Percentiles rank a stretch among this genome's conserved stretches.
Evolutionary conservation across 2,329 filamentous ascomycete species (phyloP).

Genomic region (Fusarium sp.): DNA sequence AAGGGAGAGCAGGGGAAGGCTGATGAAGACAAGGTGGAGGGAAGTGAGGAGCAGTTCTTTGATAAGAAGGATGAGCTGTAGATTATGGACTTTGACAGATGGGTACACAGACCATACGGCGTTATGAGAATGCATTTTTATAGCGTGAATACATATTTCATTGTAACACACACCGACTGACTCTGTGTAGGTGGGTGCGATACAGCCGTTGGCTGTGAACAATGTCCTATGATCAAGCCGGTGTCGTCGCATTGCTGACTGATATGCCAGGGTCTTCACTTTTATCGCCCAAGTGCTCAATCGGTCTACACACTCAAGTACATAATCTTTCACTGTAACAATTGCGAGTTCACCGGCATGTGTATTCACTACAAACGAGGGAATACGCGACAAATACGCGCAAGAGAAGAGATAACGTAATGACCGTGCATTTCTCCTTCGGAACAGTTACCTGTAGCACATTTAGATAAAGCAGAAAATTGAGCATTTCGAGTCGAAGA

Average conservation of each 20-base stretch:
- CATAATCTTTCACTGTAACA: no score
- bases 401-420: background rate
- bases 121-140: constrained; percentile 20
- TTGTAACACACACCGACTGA: background rate
- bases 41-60: constrained; percentile 29
- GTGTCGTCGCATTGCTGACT: no score
- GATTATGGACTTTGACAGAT: constrained; percentile 63
- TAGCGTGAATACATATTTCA: constrained; percentile 9
- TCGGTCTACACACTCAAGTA: no score
- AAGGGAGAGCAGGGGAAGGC: constrained; percentile 47
- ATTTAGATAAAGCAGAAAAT: background rate
- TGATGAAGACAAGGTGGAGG: constrained; percentile 30
- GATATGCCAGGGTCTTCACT: no score
- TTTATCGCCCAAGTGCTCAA: no score
- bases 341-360: no score
- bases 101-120: constrained; percentile 15
- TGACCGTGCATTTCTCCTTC: background rate
- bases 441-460: background rate
- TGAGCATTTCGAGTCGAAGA: background rate
- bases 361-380: no score
- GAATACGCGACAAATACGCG: no score
- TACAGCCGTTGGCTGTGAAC: background rate
- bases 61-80: constrained; percentile 41
- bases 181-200: background rate
- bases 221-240: background rate